Evolutionary conservation across 108 stramenopile genomes (phyloP).

Genomic region (Mayamaea pseudoterrestris): DNA sequence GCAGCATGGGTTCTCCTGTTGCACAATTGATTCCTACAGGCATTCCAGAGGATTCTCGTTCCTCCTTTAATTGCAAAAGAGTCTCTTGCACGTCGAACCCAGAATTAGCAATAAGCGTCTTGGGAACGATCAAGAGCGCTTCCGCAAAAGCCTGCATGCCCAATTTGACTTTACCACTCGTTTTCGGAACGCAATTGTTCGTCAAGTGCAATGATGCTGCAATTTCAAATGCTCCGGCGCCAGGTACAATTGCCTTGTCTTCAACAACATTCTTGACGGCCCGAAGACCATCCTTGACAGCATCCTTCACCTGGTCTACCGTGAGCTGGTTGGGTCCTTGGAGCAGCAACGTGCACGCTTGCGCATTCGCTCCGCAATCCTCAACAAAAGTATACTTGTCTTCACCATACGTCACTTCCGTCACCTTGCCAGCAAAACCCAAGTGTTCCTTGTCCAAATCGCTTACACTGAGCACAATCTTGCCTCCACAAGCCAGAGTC

Average conservation of each 20-base stretch:
- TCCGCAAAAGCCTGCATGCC: constrained; percentile 97
- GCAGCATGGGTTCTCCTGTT: constrained; percentile 90
- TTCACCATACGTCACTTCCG: constrained; percentile 92
- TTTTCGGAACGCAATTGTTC: constrained; percentile 38
- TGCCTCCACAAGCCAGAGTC: constrained; percentile 96
- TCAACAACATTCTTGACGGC: constrained; percentile 96
- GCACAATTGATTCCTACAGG: constrained; percentile 88
- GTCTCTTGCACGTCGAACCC: constrained; percentile 94
- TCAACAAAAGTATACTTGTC: constrained; percentile 99
- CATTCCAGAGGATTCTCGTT: constrained; percentile 46
- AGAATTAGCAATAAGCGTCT: constrained; percentile 95
- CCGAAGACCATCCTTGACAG: constrained; percentile 93
- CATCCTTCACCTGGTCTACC: constrained; percentile 97
- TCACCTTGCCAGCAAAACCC: constrained; percentile 91
- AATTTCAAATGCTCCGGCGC: constrained; percentile 96
- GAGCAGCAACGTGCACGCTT: constrained; percentile 90
- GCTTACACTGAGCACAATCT: constrained; percentile 87
- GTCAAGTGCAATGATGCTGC: constrained; percentile 70
- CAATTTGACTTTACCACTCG: constrained; percentile 87
- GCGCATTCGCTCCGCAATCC: constrained; percentile 80
- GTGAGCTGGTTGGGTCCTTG: constrained; percentile 97
- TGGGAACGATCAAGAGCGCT: constrained; percentile 93
- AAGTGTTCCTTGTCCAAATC: constrained; percentile 85
- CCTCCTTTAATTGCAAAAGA: constrained; percentile 85
- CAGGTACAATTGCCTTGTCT: constrained; percentile 90